phyloP scores from a whole-genome alignment of 2,329 filamentous ascomycete species.

The Monilinia aucupariae region DNA sequence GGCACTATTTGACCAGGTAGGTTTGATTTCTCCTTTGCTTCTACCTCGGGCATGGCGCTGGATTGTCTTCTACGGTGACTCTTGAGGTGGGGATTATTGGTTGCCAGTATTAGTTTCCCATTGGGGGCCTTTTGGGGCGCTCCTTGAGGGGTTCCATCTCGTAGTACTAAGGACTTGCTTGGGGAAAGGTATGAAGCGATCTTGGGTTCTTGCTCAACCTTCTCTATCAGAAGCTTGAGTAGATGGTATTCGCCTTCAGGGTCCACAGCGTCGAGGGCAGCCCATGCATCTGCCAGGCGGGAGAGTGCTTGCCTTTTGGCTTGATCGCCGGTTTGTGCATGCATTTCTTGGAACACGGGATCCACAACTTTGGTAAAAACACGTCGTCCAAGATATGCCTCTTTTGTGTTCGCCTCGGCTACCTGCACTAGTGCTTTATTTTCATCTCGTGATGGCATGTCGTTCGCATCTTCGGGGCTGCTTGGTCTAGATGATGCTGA shows the following conservation, averaged over 20 bases:
- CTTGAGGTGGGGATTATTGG: conserved; percentile 80
- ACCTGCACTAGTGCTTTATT: conserved; percentile 50
- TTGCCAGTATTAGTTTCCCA: conserved; percentile 66
- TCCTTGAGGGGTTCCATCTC: conserved; percentile 55
- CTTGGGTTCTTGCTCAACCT: conserved; percentile 64
- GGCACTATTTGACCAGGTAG: conserved; percentile 54
- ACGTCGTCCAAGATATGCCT: conserved; percentile 74
- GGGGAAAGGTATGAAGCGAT: conserved; percentile 41
- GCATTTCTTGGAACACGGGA: conserved; percentile 74
- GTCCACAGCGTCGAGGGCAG: conserved; percentile 75
- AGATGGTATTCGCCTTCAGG: conserved; percentile 87
- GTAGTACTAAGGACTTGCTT: conserved; percentile 40
- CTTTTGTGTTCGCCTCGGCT: conserved; percentile 63
- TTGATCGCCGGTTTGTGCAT: conserved; percentile 67
- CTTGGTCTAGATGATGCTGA: conserved; percentile 34
- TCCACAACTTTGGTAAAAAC: conserved; percentile 79
- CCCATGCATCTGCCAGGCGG: conserved; percentile 79
- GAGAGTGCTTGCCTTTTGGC: conserved; percentile 80
- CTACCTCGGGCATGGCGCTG: conserved; percentile 44
- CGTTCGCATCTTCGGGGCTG: conserved; percentile 27
- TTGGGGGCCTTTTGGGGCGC: conserved; percentile 28
- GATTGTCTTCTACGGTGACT: conserved; percentile 59
- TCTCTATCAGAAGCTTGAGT: conserved; percentile 70
- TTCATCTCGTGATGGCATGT: conserved; percentile 46
- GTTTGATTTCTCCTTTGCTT: conserved; percentile 42